Base-by-base conservation (phyloP, 345 rosid species). In the Passiflora organensis region DNA sequence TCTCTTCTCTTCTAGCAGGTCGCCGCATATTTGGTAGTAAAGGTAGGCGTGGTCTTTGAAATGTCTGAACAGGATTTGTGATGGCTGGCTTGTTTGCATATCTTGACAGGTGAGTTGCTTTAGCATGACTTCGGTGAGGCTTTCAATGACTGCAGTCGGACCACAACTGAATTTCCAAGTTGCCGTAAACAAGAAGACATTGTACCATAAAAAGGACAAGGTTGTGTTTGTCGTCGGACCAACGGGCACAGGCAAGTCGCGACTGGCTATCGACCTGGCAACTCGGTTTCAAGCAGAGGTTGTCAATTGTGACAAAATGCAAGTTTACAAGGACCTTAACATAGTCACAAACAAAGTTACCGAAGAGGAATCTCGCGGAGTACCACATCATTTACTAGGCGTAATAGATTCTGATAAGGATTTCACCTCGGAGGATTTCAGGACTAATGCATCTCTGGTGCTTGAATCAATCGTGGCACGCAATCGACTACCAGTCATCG, bases 231-330 rank as follows among this genome's bases (percentile, higher is more conserved):
- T 91, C 6, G 77, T 91, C 65, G 96, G 96, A 0, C 88, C 95
- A 17, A 91, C 97, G 1, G 96, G 93, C 24, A 84, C 95, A 2
- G 96, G 97, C 0, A 91, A 91, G 48, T 85, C 96, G 13, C 72
- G 88, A 3, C 76, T 91, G 0, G 96, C 97, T 15, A 85, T 91
- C 59, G 97, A 91, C 48, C 53, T 91, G 0, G 97, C 97, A 28
- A 72, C 83, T 19, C 83, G 75, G 41, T 78, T 81, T 44, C 78
- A 83, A 6, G 91, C 86, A 1, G 97, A 87, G 81, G 75, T 91
- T 10, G 44, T 91, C 2, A 87, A 91, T 49, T 85, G 88, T 2
- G 97, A 91, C 62, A 91, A 91, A 75, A 91, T 91, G 44, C 97
- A 91, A 73, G 90, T 83, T 15, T 81, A 80, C 48, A 76, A 73